Base-by-base conservation (phyloP, 352 stramenopile genomes). In the Globisporangium perplexum region DNA sequence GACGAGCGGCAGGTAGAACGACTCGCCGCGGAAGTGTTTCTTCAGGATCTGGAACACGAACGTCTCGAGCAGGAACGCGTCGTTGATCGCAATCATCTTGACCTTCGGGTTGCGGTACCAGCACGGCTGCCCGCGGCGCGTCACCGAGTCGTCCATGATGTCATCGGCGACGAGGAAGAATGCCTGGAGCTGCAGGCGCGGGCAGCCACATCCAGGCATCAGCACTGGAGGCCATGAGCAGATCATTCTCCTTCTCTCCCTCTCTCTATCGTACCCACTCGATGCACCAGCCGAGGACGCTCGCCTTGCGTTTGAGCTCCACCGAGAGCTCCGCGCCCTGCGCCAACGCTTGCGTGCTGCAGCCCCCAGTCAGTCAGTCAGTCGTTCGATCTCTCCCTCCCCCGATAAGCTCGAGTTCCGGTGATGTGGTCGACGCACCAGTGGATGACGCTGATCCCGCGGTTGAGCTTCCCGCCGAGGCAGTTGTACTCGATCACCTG, bases 141-240 rank as follows among this genome's bases (percentile, higher is more conserved):
- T 98, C 44, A 96, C 77, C 26, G 86, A 98, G 7, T 87, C 86
- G 73, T 99, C 97, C 97, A 99, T 99, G 57, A 99, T 93, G 73
- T 99, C 97, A 70, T 99, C 97, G 0, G 96, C 96, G 4, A 99
- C 93, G 12, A 99, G 72, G 66, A 99, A 98, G 59, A 98, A 99
- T n/a, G 96, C 97, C 86, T 99, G 96, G 15, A 99, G 76, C 81
- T 90, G 50, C 12, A 15, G 22, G 15, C 7, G 44, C n/a, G 2
- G 45, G 4, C 7, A 22, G 12, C n/a, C 15, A 22, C n/a, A 18
- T 18, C 33, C 12, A 18, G 22, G 44, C 14, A 31, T 33, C 10
- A n/a, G 23, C 18, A 12, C 17, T 20, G 12, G 15, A 8, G 31
- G 10, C 12, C 7, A 15, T 4, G 7, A 24, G 30, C n/a, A 58